Conservation (phyloP, 306 rosid species). For the Psophocarpus tetragonolobus region DNA sequence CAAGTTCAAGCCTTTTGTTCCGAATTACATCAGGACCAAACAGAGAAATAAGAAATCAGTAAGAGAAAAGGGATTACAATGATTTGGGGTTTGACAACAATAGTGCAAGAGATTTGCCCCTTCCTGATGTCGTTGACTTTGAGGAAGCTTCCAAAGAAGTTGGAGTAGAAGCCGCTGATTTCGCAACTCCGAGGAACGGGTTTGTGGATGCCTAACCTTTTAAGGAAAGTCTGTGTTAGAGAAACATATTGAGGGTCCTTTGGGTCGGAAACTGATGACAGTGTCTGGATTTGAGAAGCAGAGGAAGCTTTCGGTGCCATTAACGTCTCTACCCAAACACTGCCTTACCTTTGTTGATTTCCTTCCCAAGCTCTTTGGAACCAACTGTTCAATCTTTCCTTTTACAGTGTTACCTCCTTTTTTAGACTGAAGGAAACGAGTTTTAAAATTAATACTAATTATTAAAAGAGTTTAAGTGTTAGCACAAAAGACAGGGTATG, state of each 20-base stretch:
- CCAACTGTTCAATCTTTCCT: background rate
- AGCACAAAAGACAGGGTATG: too few species aligned
- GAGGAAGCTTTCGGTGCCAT: background rate
- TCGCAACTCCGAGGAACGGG: conserved; percentile 35
- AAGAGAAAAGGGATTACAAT: conserved; percentile 13
- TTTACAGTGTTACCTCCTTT: too few species aligned
- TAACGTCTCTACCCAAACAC: background rate
- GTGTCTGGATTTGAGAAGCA: background rate
- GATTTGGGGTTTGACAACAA: conserved; percentile 29
- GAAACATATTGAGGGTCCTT: background rate
- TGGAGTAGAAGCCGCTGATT: conserved; percentile 24
- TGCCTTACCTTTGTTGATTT: background rate
- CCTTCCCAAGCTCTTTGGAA: background rate
- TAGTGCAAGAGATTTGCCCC: conserved; percentile 39
- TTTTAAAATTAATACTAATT: too few species aligned
- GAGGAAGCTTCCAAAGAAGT: conserved; percentile 21
- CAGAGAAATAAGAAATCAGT: background rate
- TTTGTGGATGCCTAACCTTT: background rate
- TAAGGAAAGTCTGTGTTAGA: background rate
- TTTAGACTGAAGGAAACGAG: too few species aligned
- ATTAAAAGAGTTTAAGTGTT: too few species aligned
- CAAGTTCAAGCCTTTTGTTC: background rate
- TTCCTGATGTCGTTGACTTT: conserved; percentile 24
- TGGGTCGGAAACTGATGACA: background rate
- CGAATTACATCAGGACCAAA: conserved; percentile 7